phyloP scores from a whole-genome alignment of 1,139 yeast genomes.

The Sugiyamaella sp. region DNA sequence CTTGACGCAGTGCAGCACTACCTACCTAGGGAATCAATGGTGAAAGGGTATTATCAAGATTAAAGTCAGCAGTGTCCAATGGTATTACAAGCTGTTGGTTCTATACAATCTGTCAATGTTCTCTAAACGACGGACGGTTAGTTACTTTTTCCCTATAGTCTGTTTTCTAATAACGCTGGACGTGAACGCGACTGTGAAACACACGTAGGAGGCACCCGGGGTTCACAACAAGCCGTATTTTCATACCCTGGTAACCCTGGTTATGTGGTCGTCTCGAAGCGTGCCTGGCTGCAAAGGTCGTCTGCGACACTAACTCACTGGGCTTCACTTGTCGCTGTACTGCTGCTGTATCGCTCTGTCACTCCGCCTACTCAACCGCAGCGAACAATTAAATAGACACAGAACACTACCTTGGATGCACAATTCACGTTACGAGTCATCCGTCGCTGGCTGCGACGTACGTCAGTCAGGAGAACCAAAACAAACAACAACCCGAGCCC shows the following conservation, averaged over 20 bases:
- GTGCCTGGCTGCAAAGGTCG: too few species aligned
- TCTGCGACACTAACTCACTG: too few species aligned
- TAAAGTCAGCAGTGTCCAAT: neutral
- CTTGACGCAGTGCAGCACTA: neutral
- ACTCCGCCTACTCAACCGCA: neutral
- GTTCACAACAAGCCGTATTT: neutral
- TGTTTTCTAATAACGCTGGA: too few species aligned
- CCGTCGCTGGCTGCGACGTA: too few species aligned
- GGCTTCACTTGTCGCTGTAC: too few species aligned
- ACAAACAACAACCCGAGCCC: neutral
- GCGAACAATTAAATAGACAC: too few species aligned
- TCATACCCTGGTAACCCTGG: neutral
- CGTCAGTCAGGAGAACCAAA: neutral
- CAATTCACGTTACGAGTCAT: neutral
- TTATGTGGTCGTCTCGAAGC: too few species aligned
- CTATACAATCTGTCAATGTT: neutral
- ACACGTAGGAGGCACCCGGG: neutral
- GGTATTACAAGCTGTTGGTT: neutral
- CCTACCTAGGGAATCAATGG: neutral
- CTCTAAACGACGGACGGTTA: neutral
- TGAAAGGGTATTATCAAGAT: neutral
- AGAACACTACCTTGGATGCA: neutral
- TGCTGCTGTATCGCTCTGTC: too few species aligned
- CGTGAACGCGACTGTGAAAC: neutral
- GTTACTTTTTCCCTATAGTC: too few species aligned